phyloP scores from a whole-genome alignment of 2,329 filamentous ascomycete genomes.

The Cladosporium sp. region DNA sequence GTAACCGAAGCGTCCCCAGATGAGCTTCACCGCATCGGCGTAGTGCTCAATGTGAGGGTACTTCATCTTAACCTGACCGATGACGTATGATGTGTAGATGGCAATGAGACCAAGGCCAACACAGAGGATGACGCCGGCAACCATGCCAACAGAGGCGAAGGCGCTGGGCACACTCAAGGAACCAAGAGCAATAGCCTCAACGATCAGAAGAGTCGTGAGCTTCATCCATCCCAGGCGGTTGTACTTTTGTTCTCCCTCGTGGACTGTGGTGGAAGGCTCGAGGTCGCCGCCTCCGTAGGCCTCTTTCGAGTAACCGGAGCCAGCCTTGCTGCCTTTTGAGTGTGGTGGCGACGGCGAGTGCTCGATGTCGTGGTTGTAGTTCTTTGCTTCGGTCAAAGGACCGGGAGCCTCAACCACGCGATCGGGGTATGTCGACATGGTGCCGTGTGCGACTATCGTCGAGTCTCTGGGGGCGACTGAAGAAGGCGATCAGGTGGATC shows the following conservation, averaged over 20 bases:
- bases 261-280: constrained; percentile 31
- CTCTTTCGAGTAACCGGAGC: neutral
- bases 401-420: constrained; percentile 19
- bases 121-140: constrained; percentile 59
- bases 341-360: constrained; percentile 10
- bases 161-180: constrained; percentile 60
- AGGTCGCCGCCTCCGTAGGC: constrained; percentile 34
- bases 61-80: constrained; percentile 61
- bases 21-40: constrained; percentile 47
- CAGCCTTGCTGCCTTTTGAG: constrained; percentile 19
- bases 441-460: neutral
- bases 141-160: constrained; percentile 57
- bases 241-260: constrained; percentile 40
- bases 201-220: constrained; percentile 52
- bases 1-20: constrained; percentile 47
- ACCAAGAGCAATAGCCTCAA: constrained; percentile 62
- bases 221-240: constrained; percentile 52
- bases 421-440: constrained; percentile 20
- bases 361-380: constrained; percentile 17
- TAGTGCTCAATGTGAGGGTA: constrained; percentile 50
- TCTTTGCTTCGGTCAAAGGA: constrained; percentile 18
- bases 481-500: neutral
- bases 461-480: neutral
- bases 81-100: constrained; percentile 64
- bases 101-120: constrained; percentile 59